Base-by-base conservation (phyloP, 2,329 filamentous ascomycete genomes). In the Uncinocarpus reesii region DNA sequence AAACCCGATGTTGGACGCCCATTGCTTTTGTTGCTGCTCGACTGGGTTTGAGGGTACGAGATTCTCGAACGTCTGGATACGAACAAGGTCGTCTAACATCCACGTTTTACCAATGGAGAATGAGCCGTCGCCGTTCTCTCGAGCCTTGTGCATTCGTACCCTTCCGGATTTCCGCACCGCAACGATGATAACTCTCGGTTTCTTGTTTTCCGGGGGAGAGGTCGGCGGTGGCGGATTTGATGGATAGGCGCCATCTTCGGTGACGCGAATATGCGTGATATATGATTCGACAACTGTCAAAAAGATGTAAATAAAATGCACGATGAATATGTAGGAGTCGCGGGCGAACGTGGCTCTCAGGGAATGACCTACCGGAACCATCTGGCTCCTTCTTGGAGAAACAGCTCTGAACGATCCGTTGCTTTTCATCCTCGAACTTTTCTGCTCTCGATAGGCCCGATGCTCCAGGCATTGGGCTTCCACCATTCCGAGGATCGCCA, bases 51-150 rank as follows among this genome's bases (percentile, higher is more conserved):
- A 73, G 61, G 73, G 77, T 61, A 64, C 72, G 16, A 78, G 65
- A 36, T 81, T 75, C 5, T 80, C 83, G 61, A 83, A 96, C 21
- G 87, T 92, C 64, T 94, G 84, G 55, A 98, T 85, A 38, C 78
- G 76, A 3, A 78, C 77, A 42, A 98, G 71, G 62, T 98, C 92
- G 66, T 96, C 90, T 57, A 98, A 77, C 63, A 89, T 85, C 92
- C 92, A 98, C 2, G 92, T 95, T 71, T 98, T 98, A 56, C 92
- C 92, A 57, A 98, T 95, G 16, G 90, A 96, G 66, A 95, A 98
- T 20, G 86, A 81, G 48, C 88, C 88, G 65, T 95, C 95, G 48
- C 78, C 75, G 64, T 98, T 98, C 70, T 98, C 92, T 58, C 94
- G 83, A 50, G 88, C 90, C 68, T 98, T 98, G 73, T 98, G 92